These are phyloP conservation scores for Lophium mytilinum DNA, from an alignment of 495 filamentous ascomycete species.

Conservation along the genomic window DNA sequence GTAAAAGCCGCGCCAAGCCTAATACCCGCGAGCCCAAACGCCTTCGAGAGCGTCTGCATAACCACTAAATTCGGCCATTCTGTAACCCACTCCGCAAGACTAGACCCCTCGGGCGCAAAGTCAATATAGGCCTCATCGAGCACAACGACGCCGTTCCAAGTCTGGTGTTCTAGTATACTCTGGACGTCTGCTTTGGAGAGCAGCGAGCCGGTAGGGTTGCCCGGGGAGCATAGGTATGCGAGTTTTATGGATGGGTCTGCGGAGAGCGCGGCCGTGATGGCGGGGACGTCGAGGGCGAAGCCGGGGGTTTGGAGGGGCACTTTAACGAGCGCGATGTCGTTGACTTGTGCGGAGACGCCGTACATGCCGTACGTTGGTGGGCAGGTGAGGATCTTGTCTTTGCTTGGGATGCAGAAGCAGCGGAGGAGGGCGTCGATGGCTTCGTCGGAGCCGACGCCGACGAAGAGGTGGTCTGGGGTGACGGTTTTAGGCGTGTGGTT, in stretches of 20 bases:
- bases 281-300: constrained; percentile 63
- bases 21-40: constrained; percentile 91
- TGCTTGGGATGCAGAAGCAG: constrained; percentile 81
- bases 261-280: constrained; percentile 57
- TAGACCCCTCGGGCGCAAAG: constrained; percentile 71
- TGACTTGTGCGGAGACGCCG: constrained; percentile 82
- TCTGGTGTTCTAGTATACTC: constrained; percentile 71
- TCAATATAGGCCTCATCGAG: constrained; percentile 97
- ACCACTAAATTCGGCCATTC: constrained; percentile 97
- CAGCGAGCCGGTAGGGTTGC: constrained; percentile 81
- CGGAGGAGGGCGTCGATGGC: constrained; percentile 89
- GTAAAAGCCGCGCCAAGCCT: constrained; percentile 63
- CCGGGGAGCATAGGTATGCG: constrained; percentile 85
- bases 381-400: constrained; percentile 84
- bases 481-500: constrained; percentile 67
- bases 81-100: constrained; percentile 83
- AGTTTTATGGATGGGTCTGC: constrained; percentile 68
- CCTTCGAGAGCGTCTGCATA: constrained; percentile 95
- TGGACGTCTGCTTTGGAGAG: constrained; percentile 69
- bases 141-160: constrained; percentile 90
- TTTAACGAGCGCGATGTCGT: constrained; percentile 79
- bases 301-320: constrained; percentile 58
- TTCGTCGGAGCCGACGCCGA: constrained; percentile 93
- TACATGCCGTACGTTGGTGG: constrained; percentile 99
- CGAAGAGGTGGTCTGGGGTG: constrained; percentile 75